Evolutionary conservation across 805 yeast species (phyloP).

Genomic region (Lipomyces mesembrius): DNA sequence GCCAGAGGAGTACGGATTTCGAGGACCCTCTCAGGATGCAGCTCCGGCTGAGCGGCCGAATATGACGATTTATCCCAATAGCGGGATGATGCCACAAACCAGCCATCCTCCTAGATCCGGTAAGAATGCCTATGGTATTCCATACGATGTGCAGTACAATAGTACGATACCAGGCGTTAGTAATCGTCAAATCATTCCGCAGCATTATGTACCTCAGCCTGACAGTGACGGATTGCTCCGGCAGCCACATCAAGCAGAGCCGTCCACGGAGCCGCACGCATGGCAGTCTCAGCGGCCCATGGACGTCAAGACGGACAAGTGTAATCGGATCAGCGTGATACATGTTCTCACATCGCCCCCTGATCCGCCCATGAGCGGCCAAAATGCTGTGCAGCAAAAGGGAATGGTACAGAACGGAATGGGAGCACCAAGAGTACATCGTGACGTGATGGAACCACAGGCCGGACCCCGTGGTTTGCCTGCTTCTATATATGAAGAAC

Average conservation of each 20-base stretch:
- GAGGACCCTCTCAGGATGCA: not conserved
- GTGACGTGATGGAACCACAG: slow-evolving; percentile 4
- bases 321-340: slow-evolving; percentile 1
- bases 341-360: slow-evolving; percentile 6
- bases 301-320: not conserved
- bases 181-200: not conserved
- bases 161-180: not conserved
- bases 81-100: not conserved
- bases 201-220: not conserved
- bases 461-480: slow-evolving; percentile 2
- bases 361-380: not conserved
- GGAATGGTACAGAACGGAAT: not conserved
- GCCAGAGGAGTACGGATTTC: not conserved
- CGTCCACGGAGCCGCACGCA: not conserved
- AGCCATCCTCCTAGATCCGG: not conserved
- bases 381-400: not conserved
- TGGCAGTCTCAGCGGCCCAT: not conserved
- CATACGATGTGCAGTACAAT: not conserved
- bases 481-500: not conserved
- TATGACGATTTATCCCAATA: not conserved
- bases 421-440: not conserved
- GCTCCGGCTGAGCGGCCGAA: not conserved
- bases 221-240: not conserved
- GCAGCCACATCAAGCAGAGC: slow-evolving; percentile 3
- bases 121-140: not conserved